These are phyloP conservation scores for Eucalyptus cloeziana DNA, from an alignment of 345 rosid genomes.

Conservation along the genomic window DNA sequence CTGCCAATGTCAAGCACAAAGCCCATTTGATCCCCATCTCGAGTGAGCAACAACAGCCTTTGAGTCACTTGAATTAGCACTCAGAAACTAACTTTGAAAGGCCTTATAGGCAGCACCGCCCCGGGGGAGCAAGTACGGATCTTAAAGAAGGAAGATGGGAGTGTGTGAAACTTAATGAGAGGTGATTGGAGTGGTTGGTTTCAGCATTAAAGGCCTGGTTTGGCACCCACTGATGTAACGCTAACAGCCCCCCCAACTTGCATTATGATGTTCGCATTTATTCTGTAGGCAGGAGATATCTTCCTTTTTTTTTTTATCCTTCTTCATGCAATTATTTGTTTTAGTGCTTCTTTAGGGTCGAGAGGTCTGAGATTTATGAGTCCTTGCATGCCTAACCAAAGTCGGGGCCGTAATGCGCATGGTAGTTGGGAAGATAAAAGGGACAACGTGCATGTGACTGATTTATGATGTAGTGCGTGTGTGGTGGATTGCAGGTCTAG, in stretches of 20 bases:
- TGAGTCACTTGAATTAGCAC: neutral
- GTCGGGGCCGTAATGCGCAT: neutral
- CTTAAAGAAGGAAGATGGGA: neutral
- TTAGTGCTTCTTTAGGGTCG: neutral
- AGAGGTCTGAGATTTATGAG: neutral
- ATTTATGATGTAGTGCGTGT: neutral
- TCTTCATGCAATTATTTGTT: neutral
- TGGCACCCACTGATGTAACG: neutral
- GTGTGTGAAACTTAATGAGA: neutral
- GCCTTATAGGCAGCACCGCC: neutral
- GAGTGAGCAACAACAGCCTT: neutral
- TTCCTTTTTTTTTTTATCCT: neutral
- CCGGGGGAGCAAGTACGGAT: neutral
- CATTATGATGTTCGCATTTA: neutral
- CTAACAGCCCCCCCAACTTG: neutral
- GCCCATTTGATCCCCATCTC: neutral
- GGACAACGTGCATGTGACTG: neutral
- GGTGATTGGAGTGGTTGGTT: neutral
- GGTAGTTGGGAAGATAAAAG: neutral
- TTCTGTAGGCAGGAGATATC: neutral
- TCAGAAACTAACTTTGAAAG: neutral
- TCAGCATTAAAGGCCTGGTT: neutral
- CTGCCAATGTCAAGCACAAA: neutral
- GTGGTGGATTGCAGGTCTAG: neutral
- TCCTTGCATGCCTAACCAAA: neutral